Evolutionary conservation across 2,329 filamentous ascomycete species (phyloP).

Genomic region (Paraphoma sp.): DNA sequence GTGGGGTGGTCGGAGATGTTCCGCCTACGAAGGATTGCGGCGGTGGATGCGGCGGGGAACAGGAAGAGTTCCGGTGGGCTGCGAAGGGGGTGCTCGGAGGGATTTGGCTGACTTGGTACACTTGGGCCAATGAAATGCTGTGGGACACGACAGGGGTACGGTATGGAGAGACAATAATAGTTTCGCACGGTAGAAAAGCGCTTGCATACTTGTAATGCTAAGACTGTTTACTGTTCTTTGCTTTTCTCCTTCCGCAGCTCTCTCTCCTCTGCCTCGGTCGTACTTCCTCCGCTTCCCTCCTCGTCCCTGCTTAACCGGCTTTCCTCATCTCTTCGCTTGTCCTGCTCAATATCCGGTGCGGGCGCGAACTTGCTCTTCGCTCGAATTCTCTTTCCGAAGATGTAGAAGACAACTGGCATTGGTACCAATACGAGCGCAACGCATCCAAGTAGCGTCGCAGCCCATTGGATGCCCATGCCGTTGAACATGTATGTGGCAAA

Average conservation of each 20-base stretch:
- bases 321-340: conserved; percentile 45
- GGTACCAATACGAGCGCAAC: conserved; percentile 52
- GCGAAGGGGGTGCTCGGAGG: too few relatives aligned
- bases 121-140: too few relatives aligned
- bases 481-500: conserved; percentile 64
- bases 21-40: not conserved
- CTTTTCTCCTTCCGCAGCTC: conserved; percentile 16
- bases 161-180: too few relatives aligned
- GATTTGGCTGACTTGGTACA: too few relatives aligned
- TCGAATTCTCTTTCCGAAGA: conserved; percentile 53
- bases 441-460: conserved; percentile 53
- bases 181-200: not conserved
- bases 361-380: conserved; percentile 53
- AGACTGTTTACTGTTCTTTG: conserved; percentile 15
- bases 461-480: conserved; percentile 59
- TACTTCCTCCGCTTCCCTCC: not conserved
- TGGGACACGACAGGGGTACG: too few relatives aligned
- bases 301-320: conserved; percentile 16
- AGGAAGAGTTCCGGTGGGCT: too few relatives aligned
- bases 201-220: not conserved
- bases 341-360: conserved; percentile 47
- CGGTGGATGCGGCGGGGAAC: too few relatives aligned
- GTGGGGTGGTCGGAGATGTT: not conserved
- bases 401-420: conserved; percentile 54
- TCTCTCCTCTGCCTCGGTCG: conserved; percentile 4